A percentile compares a stretch with the other conserved stretches of the same genome.
Evolutionary conservation across 2,329 filamentous ascomycete species (phyloP).

Genomic region (Fusarium humuli): DNA sequence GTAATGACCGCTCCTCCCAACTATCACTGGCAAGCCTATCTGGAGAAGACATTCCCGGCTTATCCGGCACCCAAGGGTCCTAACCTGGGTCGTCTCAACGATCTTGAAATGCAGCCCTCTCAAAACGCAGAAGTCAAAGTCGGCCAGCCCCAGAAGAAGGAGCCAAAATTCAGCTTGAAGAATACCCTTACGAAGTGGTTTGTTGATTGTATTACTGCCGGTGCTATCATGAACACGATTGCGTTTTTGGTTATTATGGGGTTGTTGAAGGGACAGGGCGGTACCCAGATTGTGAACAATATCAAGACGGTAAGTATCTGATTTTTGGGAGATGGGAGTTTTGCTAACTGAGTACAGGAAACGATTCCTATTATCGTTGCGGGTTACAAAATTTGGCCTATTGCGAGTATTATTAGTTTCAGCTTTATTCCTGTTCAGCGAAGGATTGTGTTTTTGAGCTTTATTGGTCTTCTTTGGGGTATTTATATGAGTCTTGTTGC

Average conservation of each 20-base stretch:
- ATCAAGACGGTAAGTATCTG: constrained; percentile 50
- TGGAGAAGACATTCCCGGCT: constrained; percentile 66
- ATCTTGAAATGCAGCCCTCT: constrained; percentile 48
- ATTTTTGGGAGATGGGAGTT: accelerated
- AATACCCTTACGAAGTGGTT: constrained; percentile 63
- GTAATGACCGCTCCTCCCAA: constrained; percentile 67
- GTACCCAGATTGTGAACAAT: constrained; percentile 53
- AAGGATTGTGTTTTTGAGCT: constrained; percentile 62
- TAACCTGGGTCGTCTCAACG: constrained; percentile 28
- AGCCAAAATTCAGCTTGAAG: constrained; percentile 53
- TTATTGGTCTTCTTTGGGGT: constrained; percentile 62
- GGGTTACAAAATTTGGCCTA: constrained; percentile 64
- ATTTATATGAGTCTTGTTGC: constrained; percentile 64
- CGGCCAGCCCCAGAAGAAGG: constrained; percentile 15
- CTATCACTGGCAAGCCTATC: constrained; percentile 67
- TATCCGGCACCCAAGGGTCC: constrained; percentile 43
- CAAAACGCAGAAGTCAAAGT: constrained; percentile 44
- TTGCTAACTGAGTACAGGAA: constrained; percentile 47
- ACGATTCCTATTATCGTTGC: constrained; percentile 62
- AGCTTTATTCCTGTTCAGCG: constrained; percentile 61
- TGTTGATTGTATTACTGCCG: constrained; percentile 61
- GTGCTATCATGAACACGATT: constrained; percentile 59
- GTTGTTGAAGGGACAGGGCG: constrained; percentile 56
- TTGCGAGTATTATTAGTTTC: constrained; percentile 64
- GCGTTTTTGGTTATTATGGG: constrained; percentile 63